A percentile compares a stretch with the other conserved stretches of the same genome.
phyloP scores from a whole-genome alignment of 1,139 yeast genomes.

The Pichia kudriavzevii region DNA sequence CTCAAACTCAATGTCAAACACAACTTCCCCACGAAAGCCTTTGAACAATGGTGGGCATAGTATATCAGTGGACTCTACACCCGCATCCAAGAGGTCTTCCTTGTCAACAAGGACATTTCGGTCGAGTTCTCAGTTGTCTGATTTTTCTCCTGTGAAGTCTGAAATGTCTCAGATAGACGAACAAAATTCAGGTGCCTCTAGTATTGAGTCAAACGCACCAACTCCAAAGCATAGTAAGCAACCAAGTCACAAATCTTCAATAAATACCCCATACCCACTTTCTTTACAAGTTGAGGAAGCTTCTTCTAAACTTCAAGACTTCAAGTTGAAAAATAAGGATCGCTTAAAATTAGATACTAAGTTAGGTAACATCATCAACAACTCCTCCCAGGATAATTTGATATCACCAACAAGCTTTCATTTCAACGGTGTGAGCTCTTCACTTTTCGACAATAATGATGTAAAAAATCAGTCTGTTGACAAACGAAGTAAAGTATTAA shows the following conservation, averaged over 20 bases:
- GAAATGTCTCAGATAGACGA: constrained; percentile 12
- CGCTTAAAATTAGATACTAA: constrained; percentile 24
- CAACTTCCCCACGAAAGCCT: no score
- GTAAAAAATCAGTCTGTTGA: constrained; percentile 4
- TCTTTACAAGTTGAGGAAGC: constrained; percentile 23
- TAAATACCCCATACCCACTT: constrained; percentile 10
- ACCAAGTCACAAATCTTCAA: constrained; percentile 1
- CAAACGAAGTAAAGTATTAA: constrained; percentile 22
- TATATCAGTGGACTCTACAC: no score
- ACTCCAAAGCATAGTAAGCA: constrained; percentile 9
- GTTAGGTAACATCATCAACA: constrained; percentile 20
- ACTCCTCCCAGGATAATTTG: constrained; percentile 20
- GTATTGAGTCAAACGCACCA: constrained; percentile 4
- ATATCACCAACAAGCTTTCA: constrained; percentile 7
- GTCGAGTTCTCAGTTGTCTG: constrained; percentile 24
- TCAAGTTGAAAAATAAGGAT: constrained; percentile 23
- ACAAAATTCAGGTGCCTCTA: constrained; percentile 6
- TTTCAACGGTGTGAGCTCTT: constrained; percentile 1
- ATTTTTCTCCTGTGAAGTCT: constrained; percentile 20
- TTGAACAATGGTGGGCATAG: no score
- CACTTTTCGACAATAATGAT: constrained; percentile 1
- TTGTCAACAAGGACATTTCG: constrained; percentile 27
- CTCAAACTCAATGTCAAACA: no score
- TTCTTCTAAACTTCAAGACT: constrained; percentile 22
- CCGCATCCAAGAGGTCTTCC: constrained; percentile 25